A percentile compares a stretch with the other conserved stretches of the same genome.
Conservation (phyloP, 2,329 filamentous ascomycete genomes). For the Triangularia verruculosa region DNA sequence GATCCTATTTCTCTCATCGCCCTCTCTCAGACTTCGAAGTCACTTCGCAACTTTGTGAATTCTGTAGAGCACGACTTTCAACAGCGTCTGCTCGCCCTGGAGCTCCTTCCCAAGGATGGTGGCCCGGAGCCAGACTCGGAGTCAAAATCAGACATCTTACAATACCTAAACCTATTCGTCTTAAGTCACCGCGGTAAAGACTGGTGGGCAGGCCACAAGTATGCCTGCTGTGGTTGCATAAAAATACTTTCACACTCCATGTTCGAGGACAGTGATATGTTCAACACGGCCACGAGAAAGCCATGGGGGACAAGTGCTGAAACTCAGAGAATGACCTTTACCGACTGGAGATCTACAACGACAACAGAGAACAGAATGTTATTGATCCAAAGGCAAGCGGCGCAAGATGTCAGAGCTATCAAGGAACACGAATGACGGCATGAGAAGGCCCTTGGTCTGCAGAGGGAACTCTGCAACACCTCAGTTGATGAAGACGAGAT, state of each 20-base stretch:
- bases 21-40: slow-evolving; percentile 18
- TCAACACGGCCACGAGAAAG: slow-evolving; percentile 19
- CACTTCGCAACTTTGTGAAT: slow-evolving; percentile 16
- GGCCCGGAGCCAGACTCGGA: slow-evolving; percentile 18
- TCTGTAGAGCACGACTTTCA: slow-evolving; percentile 20
- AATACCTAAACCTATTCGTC: not conserved
- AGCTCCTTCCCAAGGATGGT: slow-evolving; percentile 22
- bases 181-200: not conserved
- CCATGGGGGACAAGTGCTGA: slow-evolving; percentile 19
- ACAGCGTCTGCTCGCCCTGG: slow-evolving; percentile 24
- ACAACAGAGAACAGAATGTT: not conserved
- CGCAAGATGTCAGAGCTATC: not conserved
- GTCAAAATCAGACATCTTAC: not conserved
- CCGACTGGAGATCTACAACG: slow-evolving; percentile 22
- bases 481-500: too few relatives aligned
- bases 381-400: not conserved
- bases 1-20: slow-evolving; percentile 25
- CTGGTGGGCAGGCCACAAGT: slow-evolving; percentile 19
- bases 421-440: not conserved
- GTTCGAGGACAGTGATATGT: slow-evolving; percentile 25
- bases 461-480: too few relatives aligned
- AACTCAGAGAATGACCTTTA: slow-evolving; percentile 5
- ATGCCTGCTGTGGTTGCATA: slow-evolving; percentile 26
- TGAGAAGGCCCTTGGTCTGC: not conserved
- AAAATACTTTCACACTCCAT: slow-evolving; percentile 24